These are phyloP conservation scores for Cocos nucifera DNA, from an alignment of 176 grass and related monocot genomes.

Conservation along the genomic window DNA sequence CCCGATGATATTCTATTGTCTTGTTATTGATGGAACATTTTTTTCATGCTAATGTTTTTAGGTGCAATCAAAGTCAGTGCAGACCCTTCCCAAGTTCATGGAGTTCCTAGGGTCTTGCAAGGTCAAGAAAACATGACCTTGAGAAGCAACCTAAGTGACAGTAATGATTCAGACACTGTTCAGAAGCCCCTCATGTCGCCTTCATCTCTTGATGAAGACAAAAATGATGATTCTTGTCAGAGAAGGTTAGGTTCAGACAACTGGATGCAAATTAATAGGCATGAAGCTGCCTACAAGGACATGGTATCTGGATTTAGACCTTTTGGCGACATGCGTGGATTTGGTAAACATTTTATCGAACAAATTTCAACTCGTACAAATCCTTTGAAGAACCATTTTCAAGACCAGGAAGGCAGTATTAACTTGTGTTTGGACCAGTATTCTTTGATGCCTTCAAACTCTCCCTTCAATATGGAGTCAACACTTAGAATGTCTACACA, in stretches of 20 bases:
- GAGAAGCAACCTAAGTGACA: constrained; percentile 46
- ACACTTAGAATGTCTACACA: constrained; percentile 19
- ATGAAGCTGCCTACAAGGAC: constrained; percentile 45
- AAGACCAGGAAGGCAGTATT: constrained; percentile 33
- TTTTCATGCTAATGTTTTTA: constrained; percentile 13
- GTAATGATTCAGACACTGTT: constrained; percentile 43
- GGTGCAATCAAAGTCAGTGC: constrained; percentile 29
- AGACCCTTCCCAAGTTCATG: constrained; percentile 41
- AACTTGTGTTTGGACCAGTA: constrained; percentile 30
- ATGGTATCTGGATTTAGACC: constrained; percentile 18
- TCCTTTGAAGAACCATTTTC: constrained; percentile 39
- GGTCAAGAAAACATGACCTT: constrained; percentile 54
- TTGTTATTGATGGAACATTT: too few relatives aligned
- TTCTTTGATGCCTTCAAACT: constrained; percentile 28
- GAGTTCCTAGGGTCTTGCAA: constrained; percentile 62
- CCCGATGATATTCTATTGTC: too few relatives aligned
- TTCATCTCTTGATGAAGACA: constrained; percentile 30
- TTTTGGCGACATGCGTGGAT: constrained; percentile 29
- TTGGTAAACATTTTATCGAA: constrained; percentile 39
- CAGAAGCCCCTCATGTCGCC: constrained; percentile 69
- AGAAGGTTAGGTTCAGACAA: constrained; percentile 33
- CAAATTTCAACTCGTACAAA: constrained; percentile 28
- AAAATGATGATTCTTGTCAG: constrained; percentile 30
- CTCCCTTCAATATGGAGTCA: constrained; percentile 42
- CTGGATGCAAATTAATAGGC: constrained; percentile 48